Conservation (phyloP, 208 protist genomes). For the Crithidia bombi region DNA sequence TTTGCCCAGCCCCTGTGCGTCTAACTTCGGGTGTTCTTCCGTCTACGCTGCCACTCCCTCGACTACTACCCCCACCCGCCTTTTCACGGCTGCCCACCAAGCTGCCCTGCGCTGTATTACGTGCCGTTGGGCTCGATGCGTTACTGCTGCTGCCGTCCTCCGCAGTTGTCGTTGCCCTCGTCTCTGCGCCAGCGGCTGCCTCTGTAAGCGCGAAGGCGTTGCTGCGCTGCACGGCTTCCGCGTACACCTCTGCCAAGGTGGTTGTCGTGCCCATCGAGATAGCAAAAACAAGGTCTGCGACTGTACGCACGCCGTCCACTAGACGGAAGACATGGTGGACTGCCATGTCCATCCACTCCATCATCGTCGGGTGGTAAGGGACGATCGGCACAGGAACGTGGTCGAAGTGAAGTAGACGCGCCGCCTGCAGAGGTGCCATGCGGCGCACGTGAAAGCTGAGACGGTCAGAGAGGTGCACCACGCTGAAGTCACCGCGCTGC, state of each 20-base stretch:
- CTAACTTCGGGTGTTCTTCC: background rate
- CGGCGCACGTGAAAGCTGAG: constrained; percentile 62
- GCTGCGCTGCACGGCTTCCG: constrained; percentile 35
- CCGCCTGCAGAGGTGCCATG: constrained; percentile 57
- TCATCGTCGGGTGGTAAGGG: constrained; percentile 34
- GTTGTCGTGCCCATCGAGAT: constrained; percentile 54
- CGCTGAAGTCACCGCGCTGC: constrained; percentile 32
- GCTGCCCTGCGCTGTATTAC: background rate
- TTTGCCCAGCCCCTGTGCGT: background rate
- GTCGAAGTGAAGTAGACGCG: constrained; percentile 48
- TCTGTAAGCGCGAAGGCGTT: background rate
- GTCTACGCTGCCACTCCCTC: constrained; percentile 2
- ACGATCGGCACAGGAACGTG: constrained; percentile 66
- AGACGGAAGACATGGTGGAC: constrained; percentile 63
- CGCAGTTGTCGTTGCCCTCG: background rate
- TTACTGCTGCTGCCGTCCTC: background rate
- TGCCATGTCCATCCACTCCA: constrained; percentile 73
- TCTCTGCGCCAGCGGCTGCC: background rate
- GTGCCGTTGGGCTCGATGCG: background rate
- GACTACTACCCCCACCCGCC: background rate
- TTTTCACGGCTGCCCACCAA: constrained; percentile 2
- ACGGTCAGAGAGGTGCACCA: constrained; percentile 58
- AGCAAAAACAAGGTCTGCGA: constrained; percentile 66
- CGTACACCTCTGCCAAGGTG: constrained; percentile 50
- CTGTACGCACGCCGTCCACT: constrained; percentile 71